Base-by-base conservation (phyloP, 2,329 filamentous ascomycete genomes). In the Colletotrichum horii region DNA sequence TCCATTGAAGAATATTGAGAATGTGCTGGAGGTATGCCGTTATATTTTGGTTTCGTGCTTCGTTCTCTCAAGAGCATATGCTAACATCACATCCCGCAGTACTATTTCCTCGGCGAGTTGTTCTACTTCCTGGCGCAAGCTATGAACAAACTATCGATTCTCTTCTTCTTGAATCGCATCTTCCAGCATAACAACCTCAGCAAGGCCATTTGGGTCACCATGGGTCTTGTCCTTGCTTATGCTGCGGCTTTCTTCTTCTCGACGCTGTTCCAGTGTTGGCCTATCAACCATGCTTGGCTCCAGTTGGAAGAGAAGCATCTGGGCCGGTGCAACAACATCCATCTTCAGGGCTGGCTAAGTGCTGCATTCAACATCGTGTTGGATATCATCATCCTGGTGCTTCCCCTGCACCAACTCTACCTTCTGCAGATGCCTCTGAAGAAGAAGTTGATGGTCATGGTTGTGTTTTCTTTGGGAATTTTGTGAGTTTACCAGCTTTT, bases 141-240 rank as follows among this genome's bases (percentile, higher is more conserved):
- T 2, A 77, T 83, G 48, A 80, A 81, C 65, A 83, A 83, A 52
- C 76, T 83, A 16, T 80, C 82, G 9, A 79, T 84, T 4, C 74
- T 84, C 1, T 81, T 78, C 74, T 81, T 84, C 71, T 81, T 82
- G 56, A 78, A 84, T 1, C 80, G 83, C 28, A 76, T 84, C 48
- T 84, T 84, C 56, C 77, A 77, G 19, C 78, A 81, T 34, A 69
- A 66, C 11, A 73, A 48, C 4, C 48, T 71, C 1, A 43, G 9
- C 16, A 38, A 28, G 5, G 69, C 52, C 15, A 71, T 75, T 14
- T 71, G 69, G 67, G 28, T 43, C 7, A 71, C 69, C 12, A 71
- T 71, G 16, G 61, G 34, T 16, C 32, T 75, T 22, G 55, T 36
- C 7, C 9, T 60, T 0, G 72, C 68, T 9, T 71, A 75, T 48